Base-by-base conservation (phyloP, 2,329 filamentous ascomycete genomes). In the Cladosporium halotolerans region DNA sequence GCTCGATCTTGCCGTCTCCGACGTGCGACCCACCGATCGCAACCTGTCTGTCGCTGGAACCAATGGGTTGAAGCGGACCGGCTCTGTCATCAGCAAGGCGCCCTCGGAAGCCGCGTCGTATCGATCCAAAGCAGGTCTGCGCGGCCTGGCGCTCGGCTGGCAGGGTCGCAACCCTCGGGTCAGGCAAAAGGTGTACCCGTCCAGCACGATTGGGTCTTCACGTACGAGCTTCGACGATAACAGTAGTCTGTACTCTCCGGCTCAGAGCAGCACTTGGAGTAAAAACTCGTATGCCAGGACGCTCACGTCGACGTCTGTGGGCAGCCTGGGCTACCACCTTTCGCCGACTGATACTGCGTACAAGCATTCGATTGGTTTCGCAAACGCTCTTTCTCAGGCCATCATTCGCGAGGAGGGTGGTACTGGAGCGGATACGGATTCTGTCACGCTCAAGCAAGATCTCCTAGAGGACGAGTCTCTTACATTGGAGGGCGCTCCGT, bases 351-450 rank as follows among this genome's bases (percentile, higher is more conserved):
- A 84, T 44, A 84, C 83, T 40, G 90, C 95, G 63, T 96, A 92
- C 69, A 90, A 96, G 70, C 91, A 96, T 71, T 95, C 90, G 0
- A 96, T 99, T 66, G 93, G 93, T 0, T 99, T 99, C 66, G 93
- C 93, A 52, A 97, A 96, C 68, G 93, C 93, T 3, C 78, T 99
- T 9, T 96, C 90, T 63, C 92, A 97, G 68, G 92, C 92, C 34
- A 99, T 97, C 59, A 96, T 96, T 60, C 87, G 93, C 4, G 92
- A 96, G 63, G 89, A 95, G 63, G 79, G 80, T 60, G 71, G 81
- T 13, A 78, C 79, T 9, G 60, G 73, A 59, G 63, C 68, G 32
- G 72, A 77, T 55, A 61, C 56, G 28, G 64, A 67, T 43, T 61
- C 60, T 1, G 61, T 67, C 32, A 64, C 62, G 9, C 54, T 67